These are phyloP conservation scores for Zarea fungicola DNA, from an alignment of 2,329 filamentous ascomycete genomes.

Conservation along the genomic window DNA sequence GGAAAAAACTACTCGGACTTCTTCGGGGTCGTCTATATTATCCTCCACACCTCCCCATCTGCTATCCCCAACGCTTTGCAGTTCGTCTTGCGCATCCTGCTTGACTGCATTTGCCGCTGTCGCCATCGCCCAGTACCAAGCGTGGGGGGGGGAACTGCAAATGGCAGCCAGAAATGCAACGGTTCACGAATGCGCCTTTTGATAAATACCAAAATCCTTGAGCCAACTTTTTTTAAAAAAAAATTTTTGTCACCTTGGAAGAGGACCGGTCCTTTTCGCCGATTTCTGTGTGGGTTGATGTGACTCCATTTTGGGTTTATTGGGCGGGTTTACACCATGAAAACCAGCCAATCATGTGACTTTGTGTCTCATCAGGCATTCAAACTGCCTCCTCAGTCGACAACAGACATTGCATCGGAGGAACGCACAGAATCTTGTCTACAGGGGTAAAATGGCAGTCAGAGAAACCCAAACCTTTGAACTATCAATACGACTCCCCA, in stretches of 20 bases:
- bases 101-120: neutral
- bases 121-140: too few relatives aligned
- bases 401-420: neutral
- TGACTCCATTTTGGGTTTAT: neutral
- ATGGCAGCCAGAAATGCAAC: too few relatives aligned
- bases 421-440: neutral
- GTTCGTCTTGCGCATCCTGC: neutral
- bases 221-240: neutral
- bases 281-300: slow-evolving; percentile 7
- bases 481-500: slow-evolving; percentile 56
- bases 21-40: slow-evolving; percentile 61
- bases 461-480: slow-evolving; percentile 26
- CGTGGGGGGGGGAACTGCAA: too few relatives aligned
- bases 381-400: neutral
- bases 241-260: neutral
- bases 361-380: too few relatives aligned
- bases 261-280: neutral
- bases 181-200: too few relatives aligned
- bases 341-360: neutral
- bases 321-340: neutral
- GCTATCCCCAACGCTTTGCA: neutral
- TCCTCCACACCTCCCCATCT: slow-evolving; percentile 12
- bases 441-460: slow-evolving; percentile 20
- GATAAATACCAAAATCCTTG: too few relatives aligned
- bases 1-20: slow-evolving; percentile 72